Percentiles rank a stretch among this genome's conserved stretches.
phyloP scores from a whole-genome alignment of 441 rosid genomes.

The Metrosideros polymorpha region DNA sequence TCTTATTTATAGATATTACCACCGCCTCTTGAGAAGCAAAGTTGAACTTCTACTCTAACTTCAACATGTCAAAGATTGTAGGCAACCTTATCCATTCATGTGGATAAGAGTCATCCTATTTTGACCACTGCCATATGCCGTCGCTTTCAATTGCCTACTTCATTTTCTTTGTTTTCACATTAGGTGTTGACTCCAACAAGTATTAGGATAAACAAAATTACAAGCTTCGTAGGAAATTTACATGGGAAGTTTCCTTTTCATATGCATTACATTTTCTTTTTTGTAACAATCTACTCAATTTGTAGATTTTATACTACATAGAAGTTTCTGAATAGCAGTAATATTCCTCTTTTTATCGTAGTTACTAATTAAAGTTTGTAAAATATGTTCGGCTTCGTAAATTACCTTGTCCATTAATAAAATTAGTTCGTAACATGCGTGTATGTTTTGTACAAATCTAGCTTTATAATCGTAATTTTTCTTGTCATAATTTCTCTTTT shows the following conservation, averaged over 20 bases:
- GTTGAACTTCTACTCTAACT: too few species aligned
- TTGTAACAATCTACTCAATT: not conserved
- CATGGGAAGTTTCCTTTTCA: rapidly evolving
- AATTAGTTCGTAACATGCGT: rapidly evolving
- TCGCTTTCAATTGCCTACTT: too few species aligned
- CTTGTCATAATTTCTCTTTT: not conserved
- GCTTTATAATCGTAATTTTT: rapidly evolving
- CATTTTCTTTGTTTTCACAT: too few species aligned
- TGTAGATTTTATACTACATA: not conserved
- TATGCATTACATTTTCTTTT: too few species aligned
- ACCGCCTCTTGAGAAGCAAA: too few species aligned
- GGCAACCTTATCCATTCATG: too few species aligned
- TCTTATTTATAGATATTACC: too few species aligned
- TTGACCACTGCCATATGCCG: too few species aligned
- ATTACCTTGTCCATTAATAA: not conserved
- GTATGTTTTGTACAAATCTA: not conserved
- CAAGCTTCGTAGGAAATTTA: too few species aligned
- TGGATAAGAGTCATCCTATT: too few species aligned
- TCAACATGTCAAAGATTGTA: too few species aligned
- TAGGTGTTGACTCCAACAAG: too few species aligned
- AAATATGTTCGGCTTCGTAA: not conserved
- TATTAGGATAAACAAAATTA: not conserved
- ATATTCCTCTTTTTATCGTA: not conserved
- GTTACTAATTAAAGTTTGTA: not conserved
- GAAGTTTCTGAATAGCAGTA: not conserved